Percentiles rank a stretch among this genome's conserved stretches.
Evolutionary conservation across 2,329 filamentous ascomycete species (phyloP).

Genomic region (Aaosphaeria arxii): DNA sequence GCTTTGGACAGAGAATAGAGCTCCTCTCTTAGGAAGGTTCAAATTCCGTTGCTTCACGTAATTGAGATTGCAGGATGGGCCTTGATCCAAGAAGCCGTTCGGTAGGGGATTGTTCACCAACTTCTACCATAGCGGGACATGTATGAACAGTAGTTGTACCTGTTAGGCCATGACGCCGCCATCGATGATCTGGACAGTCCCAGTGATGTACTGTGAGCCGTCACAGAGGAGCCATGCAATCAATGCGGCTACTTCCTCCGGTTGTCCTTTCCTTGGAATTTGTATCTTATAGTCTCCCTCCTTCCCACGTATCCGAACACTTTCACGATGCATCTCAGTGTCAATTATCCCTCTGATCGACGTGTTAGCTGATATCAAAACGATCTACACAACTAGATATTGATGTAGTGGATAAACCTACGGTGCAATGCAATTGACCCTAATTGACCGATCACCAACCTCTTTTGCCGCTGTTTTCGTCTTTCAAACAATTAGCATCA

Average conservation of each 20-base stretch:
- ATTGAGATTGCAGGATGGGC: no score
- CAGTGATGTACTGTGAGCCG: conserved; percentile 44
- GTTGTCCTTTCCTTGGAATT: conserved; percentile 12
- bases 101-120: no score
- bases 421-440: conserved; percentile 24
- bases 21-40: no score
- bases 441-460: conserved; percentile 23
- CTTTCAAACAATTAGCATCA: no score
- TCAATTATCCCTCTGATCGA: conserved; percentile 14
- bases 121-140: no score
- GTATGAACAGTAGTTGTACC: no score
- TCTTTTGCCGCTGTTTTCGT: conserved; percentile 36
- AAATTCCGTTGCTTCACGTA: no score
- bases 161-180: conserved; percentile 35
- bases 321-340: conserved; percentile 22
- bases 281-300: conserved; percentile 11
- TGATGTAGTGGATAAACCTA: conserved; percentile 8
- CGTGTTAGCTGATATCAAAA: background rate
- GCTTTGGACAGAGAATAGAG: no score
- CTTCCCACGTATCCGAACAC: conserved; percentile 9
- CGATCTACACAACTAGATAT: background rate
- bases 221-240: conserved; percentile 45
- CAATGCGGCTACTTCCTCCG: conserved; percentile 38
- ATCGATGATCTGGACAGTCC: conserved; percentile 43
- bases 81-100: no score